Percentiles rank a stretch among this genome's conserved stretches.
Conservation (phyloP, 768 basidiomycete genomes). For the Lentinula detonsa region DNA sequence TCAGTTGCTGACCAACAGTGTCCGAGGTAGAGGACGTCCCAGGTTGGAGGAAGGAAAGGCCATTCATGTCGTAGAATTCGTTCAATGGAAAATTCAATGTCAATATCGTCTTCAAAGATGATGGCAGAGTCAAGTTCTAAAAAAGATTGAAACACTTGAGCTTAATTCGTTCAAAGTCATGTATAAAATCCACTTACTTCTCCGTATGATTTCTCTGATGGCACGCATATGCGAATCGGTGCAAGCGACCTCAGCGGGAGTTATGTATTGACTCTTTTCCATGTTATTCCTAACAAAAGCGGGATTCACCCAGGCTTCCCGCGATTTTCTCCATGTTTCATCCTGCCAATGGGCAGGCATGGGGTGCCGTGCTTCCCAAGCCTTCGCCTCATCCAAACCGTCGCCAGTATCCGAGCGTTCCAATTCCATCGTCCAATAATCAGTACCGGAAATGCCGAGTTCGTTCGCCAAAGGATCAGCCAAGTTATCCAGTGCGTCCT, state of each 20-base stretch:
- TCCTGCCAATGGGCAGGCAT: background rate
- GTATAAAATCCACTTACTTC: background rate
- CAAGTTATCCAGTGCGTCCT: background rate
- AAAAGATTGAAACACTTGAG: background rate
- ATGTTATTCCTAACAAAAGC: background rate
- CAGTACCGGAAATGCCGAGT: background rate
- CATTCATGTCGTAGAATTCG: background rate
- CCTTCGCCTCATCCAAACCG: background rate
- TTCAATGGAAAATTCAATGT: background rate
- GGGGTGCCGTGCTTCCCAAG: background rate
- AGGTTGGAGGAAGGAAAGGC: background rate
- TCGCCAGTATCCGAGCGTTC: background rate
- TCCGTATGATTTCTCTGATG: background rate
- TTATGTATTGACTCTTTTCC: background rate
- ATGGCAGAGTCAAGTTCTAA: background rate
- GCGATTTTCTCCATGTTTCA: background rate
- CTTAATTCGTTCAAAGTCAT: background rate
- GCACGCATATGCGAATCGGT: background rate
- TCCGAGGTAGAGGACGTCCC: background rate
- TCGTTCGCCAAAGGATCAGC: background rate
- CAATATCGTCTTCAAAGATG: background rate
- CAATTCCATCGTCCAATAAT: background rate
- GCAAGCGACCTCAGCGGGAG: background rate
- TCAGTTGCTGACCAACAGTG: background rate
- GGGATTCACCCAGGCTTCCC: background rate